Base-by-base conservation (phyloP, 306 rosid species). In the Styphnolobium japonicum region DNA sequence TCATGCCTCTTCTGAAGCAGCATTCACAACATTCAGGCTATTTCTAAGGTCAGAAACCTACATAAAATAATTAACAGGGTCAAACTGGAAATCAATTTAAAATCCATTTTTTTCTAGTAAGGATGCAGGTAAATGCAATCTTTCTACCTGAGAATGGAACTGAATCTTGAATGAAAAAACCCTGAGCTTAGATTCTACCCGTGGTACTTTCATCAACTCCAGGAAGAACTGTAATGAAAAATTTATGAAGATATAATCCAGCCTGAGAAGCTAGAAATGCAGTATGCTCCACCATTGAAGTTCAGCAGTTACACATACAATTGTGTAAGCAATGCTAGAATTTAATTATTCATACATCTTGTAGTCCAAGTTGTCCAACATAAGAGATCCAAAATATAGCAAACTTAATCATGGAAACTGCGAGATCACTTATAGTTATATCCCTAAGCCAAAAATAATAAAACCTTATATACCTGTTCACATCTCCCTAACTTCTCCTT, bases 401-500 rank as follows among this genome's bases (percentile, higher is more conserved):
- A 0, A 6, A 39, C 9, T 48, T 14, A 40, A 22, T 12, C 16
- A 23, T 6, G 8, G 62, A 52, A 55, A 37, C n/a, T 52, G 31
- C 23, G 2, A 11, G 22, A 53, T 53, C 46, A 19, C 48, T 34
- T 34, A 34, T 5, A 53, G 14, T 34, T 53, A 34, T 18, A 53
- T 3, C 68, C 45, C 77, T 53, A 52, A 39, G 15, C 45, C n/a
- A 57, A 72, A 71, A 78, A 67, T 6, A 7, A 60, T 46, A 51
- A 77, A 70, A 79, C 56, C 37, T 39, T 80, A 48, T 64, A 33
- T 77, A 94, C 98, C 98, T 94, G 97, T 88, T 94, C 98, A 58
- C 97, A 94, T 87, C 88, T 92, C 78, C 98, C 98, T 55, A 92
- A 80, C 85, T 89, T 94, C 82, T 91, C 93, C 87, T 85, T 92